phyloP scores from a whole-genome alignment of 305 asterid genomes.

The Caryopteris hybrid region DNA sequence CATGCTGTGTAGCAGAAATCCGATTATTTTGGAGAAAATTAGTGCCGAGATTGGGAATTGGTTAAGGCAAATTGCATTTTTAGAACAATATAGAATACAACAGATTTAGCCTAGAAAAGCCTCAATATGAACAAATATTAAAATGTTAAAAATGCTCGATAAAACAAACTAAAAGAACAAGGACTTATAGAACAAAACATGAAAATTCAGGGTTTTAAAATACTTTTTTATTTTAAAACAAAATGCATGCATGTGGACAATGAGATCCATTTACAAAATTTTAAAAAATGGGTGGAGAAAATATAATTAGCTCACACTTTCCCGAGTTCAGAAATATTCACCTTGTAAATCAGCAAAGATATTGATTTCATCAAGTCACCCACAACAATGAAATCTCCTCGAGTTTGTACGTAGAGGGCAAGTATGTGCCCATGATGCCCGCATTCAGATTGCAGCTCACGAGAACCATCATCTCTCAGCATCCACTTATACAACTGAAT shows the following conservation, averaged over 20 bases:
- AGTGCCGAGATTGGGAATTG: not conserved
- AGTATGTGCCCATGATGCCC: conserved; percentile 99
- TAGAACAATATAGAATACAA: no score
- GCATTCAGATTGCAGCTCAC: conserved; percentile 93
- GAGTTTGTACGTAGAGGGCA: conserved; percentile 94
- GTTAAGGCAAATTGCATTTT: no score
- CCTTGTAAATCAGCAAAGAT: conserved; percentile 94
- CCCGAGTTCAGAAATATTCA: conserved; percentile 17
- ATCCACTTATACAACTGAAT: conserved; percentile 95
- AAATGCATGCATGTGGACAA: not conserved
- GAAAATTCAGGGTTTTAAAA: not conserved
- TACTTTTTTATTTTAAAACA: not conserved
- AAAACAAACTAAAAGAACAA: no score
- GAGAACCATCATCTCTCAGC: conserved; percentile 89
- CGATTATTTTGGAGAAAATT: conserved; percentile 4
- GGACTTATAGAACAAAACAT: no score
- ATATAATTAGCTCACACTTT: not conserved
- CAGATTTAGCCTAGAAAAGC: no score
- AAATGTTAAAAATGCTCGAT: no score
- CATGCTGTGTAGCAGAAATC: conserved; percentile 49
- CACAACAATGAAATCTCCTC: conserved; percentile 97
- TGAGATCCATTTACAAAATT: not conserved
- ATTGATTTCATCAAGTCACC: conserved; percentile 99
- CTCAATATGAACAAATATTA: no score
- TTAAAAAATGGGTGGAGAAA: not conserved